Conservation (phyloP, 1,284 basidiomycete species). For the Fistulinella cinereoalba region DNA sequence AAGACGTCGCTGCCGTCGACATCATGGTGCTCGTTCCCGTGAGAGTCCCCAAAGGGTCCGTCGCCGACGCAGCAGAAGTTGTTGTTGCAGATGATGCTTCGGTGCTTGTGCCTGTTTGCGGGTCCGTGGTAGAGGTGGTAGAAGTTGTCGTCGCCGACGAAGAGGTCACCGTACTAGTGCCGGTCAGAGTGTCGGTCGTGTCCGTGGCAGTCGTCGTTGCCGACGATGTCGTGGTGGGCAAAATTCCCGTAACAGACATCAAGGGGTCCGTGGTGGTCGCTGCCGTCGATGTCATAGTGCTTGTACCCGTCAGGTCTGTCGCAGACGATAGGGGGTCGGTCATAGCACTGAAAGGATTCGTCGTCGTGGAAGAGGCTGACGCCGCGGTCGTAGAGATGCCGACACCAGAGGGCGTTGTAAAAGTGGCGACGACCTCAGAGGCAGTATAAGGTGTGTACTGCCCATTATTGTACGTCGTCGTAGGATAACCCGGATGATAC, state of each 20-base stretch:
- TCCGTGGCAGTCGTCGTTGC: not conserved
- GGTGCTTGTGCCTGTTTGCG: too few relatives aligned
- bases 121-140: not conserved
- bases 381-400: not conserved
- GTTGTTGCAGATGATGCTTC: not conserved
- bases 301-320: too few relatives aligned
- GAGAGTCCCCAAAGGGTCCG: not conserved
- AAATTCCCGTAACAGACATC: too few relatives aligned
- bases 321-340: too few relatives aligned
- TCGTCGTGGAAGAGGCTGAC: too few relatives aligned
- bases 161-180: too few relatives aligned
- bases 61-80: not conserved
- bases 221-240: not conserved
- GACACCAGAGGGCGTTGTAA: not conserved
- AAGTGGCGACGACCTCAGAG: not conserved
- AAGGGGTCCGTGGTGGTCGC: too few relatives aligned
- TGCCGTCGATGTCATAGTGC: too few relatives aligned
- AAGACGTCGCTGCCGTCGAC: too few relatives aligned
- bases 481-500: slow-evolving; percentile 19
- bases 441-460: slow-evolving; percentile 2
- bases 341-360: too few relatives aligned
- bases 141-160: not conserved
- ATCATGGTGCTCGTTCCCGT: too few relatives aligned
- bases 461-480: slow-evolving; percentile 19
- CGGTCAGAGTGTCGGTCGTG: too few relatives aligned